Percentiles rank a stretch among this genome's conserved stretches.
Evolutionary conservation across 2,329 filamentous ascomycete species (phyloP).

Genomic region (Aspergillus clavatus): DNA sequence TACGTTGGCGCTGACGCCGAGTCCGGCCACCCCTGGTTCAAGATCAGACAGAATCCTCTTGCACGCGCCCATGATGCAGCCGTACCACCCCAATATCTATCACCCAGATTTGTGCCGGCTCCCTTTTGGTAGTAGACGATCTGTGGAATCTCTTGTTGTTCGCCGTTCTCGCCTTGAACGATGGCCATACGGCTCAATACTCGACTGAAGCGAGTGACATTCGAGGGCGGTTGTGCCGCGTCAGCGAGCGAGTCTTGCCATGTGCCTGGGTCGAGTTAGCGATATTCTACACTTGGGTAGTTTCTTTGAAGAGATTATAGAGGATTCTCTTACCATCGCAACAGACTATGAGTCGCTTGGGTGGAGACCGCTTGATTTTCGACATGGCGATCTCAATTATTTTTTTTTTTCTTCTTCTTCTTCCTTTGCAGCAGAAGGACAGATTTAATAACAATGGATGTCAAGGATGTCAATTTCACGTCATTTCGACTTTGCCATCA

Average conservation of each 20-base stretch:
- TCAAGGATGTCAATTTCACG: background rate
- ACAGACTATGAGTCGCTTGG: conserved; percentile 32
- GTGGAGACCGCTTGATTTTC: background rate
- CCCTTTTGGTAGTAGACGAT: conserved; percentile 42
- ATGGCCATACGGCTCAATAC: conserved; percentile 30
- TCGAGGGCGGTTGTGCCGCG: conserved; percentile 30
- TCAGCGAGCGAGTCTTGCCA: conserved; percentile 30
- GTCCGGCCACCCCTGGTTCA: conserved; percentile 12
- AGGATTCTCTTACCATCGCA: conserved; percentile 27
- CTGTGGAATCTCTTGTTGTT: conserved; percentile 25
- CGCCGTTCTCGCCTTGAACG: conserved; percentile 19
- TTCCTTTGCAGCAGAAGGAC: background rate
- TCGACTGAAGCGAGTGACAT: conserved; percentile 37
- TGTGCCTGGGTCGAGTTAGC: conserved; percentile 17
- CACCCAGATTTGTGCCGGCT: conserved; percentile 29
- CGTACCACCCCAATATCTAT: conserved; percentile 18
- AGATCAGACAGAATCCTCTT: background rate
- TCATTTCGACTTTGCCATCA: background rate
- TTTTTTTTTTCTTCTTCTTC: too few relatives aligned
- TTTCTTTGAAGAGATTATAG: background rate
- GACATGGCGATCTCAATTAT: too few relatives aligned
- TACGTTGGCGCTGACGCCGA: conserved; percentile 22
- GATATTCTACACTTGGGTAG: background rate
- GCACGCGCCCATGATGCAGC: background rate
- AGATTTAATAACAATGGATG: background rate